Evolutionary conservation across 2,329 filamentous ascomycete genomes (phyloP).

Genomic region (Colletotrichum agaves): DNA sequence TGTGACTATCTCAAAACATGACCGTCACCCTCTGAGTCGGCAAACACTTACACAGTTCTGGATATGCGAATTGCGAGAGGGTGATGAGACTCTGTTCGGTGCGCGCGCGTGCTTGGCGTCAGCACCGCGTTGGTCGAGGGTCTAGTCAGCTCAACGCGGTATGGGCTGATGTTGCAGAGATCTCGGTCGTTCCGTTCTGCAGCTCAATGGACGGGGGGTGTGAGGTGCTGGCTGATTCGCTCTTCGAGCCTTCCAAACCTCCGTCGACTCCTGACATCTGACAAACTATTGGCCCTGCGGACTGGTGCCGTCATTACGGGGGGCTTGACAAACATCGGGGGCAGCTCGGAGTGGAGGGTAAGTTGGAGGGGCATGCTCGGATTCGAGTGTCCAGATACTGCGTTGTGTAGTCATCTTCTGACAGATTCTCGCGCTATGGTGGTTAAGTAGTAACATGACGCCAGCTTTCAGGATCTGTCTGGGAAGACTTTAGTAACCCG

Average conservation of each 20-base stretch:
- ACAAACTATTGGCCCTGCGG: background rate
- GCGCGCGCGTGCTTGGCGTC: slow-evolving; percentile 7
- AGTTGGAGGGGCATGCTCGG: too few relatives aligned
- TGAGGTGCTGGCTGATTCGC: slow-evolving; percentile 2
- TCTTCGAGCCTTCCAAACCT: background rate
- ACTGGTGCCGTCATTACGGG: background rate
- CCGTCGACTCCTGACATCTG: background rate
- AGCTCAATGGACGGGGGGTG: background rate
- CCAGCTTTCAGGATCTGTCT: too few relatives aligned
- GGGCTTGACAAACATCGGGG: background rate
- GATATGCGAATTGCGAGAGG: background rate
- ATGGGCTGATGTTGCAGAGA: slow-evolving; percentile 8
- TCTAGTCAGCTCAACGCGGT: background rate
- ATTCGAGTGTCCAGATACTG: too few relatives aligned
- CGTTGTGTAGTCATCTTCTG: too few relatives aligned
- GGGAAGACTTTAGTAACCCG: too few relatives aligned
- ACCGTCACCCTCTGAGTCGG: background rate
- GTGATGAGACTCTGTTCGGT: slow-evolving; percentile 3
- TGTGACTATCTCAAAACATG: background rate
- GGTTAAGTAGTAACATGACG: too few relatives aligned
- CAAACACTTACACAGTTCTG: background rate
- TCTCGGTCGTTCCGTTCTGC: slow-evolving; percentile 11
- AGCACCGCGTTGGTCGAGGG: slow-evolving; percentile 7
- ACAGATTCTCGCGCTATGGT: too few relatives aligned
- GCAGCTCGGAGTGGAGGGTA: too few relatives aligned